These are phyloP conservation scores for Tolypocladium endophyticum DNA, from an alignment of 2,329 filamentous ascomycete genomes.

Conservation along the genomic window DNA sequence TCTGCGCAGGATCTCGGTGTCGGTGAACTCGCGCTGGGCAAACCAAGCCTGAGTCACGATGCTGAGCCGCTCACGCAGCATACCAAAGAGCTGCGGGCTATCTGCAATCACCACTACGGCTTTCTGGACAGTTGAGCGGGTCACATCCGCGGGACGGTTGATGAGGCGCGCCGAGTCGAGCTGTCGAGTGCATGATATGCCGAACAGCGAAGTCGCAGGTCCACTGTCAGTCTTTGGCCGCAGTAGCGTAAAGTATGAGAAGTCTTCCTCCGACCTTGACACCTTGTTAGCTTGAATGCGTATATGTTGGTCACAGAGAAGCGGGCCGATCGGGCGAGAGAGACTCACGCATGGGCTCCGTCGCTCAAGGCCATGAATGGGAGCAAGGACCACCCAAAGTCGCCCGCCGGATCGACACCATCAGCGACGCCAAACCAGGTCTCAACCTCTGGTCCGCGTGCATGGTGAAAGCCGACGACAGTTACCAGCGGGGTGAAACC, in stretches of 20 bases:
- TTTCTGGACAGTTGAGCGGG: conserved; percentile 95
- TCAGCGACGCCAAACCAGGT: conserved; percentile 73
- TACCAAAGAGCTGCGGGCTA: conserved; percentile 79
- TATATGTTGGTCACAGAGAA: not conserved
- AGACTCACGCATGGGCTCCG: conserved; percentile 77
- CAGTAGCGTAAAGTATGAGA: conserved; percentile 93
- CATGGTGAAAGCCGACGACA: conserved; percentile 78
- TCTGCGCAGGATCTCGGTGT: conserved; percentile 77
- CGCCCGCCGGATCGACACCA: conserved; percentile 64
- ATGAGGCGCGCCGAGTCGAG: conserved; percentile 70
- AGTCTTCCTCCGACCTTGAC: conserved; percentile 75
- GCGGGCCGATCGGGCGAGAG: not conserved
- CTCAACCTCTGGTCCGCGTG: conserved; percentile 84
- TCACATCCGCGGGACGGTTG: conserved; percentile 77
- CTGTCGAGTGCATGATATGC: conserved; percentile 90
- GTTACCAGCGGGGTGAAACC: conserved; percentile 60
- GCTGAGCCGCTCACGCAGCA: conserved; percentile 78
- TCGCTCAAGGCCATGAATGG: conserved; percentile 97
- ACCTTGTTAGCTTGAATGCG: conserved; percentile 6
- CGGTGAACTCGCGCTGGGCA: conserved; percentile 82
- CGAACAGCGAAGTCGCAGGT: conserved; percentile 77
- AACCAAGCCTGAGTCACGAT: conserved; percentile 96
- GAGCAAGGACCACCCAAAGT: conserved; percentile 83
- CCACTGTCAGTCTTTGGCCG: conserved; percentile 42
- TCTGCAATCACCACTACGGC: conserved; percentile 93